Evolutionary conservation across 371 early-diverging fungal species (phyloP), one percentile per base, ranked within the genome.

Genomic region (Dinochytrium kinnereticum): DNA sequence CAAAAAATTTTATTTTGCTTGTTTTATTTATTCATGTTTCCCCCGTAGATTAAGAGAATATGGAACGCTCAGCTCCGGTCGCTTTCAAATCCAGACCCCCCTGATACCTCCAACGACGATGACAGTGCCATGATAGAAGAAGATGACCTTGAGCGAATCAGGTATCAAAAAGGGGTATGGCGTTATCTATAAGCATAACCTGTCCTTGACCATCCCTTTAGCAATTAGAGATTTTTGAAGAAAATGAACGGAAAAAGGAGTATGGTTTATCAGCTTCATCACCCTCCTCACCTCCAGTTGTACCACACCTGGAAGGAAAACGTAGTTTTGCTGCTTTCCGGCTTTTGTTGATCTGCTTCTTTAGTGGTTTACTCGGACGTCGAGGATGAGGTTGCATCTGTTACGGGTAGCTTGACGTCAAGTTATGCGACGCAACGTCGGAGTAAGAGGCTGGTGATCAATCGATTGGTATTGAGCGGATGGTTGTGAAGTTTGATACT

Each of bases 41-140:
- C n/a, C n/a, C n/a, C n/a, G n/a, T 30, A 86, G 88, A 95, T 96
- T 71, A 87, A 90, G 30, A 88, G 95, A 49, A 97, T 98, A 59
- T 98, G 99, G 98, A 94, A 93, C 68, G 91, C 92, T 21, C 99
- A 99, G 77, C 85, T 89, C 40, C 78, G 84, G 33, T 81, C 95
- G 0, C 80, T 98, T 26, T 85, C 91, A 44, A 86, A 73, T 1
- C 59, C 67, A n/a, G 69, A 59, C 17, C 38, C 55, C 7, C 73
- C 76, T 15, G 78, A 59, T 13, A 73, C 74, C n/a, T 68, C 73
- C 7, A 74, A 76, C 2, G 78, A 80, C 15, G 77, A 70, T 33
- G 77, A 74, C 15, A 31, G n/a, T 34, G 64, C 40, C 67, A 21
- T 34, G 21, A 31, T 71, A 28, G 74, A 50, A 0, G 75, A 71